Conservation (phyloP, 108 stramenopile species). For the Pseudonitzschia multistriata region DNA sequence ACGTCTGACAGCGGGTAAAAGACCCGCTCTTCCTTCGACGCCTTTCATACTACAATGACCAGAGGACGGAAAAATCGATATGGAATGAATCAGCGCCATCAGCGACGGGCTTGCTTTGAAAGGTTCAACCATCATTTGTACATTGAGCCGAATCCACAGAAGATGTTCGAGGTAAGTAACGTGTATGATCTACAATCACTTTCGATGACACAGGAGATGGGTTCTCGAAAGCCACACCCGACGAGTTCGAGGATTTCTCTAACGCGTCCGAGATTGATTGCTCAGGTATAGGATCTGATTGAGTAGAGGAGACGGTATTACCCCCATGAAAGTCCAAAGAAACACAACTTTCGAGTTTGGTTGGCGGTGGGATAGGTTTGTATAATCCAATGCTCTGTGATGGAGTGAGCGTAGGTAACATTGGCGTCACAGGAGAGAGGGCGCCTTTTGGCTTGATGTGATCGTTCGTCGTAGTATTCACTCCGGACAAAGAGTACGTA, state of each 20-base stretch:
- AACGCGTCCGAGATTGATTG: neutral
- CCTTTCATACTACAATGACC: neutral
- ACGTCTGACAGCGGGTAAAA: no score
- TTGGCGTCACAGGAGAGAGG: neutral
- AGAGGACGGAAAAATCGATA: neutral
- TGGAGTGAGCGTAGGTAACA: neutral
- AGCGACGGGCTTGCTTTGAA: neutral
- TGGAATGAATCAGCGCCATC: neutral
- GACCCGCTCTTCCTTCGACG: neutral
- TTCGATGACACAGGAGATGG: neutral
- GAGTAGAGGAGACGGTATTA: neutral
- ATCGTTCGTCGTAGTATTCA: neutral
- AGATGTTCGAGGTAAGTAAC: constrained; percentile 10
- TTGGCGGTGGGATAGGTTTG: neutral
- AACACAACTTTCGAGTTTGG: neutral
- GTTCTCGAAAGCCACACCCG: neutral
- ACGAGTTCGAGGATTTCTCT: neutral
- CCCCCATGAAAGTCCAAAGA: constrained; percentile 8
- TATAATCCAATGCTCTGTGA: neutral
- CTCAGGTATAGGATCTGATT: neutral
- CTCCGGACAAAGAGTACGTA: constrained; percentile 5
- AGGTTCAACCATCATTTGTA: neutral
- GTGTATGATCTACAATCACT: constrained; percentile 17
- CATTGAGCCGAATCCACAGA: neutral
- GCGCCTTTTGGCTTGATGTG: neutral